These are phyloP conservation scores for Atractiella rhizophila DNA, from an alignment of 768 basidiomycete genomes.

Conservation along the genomic window DNA sequence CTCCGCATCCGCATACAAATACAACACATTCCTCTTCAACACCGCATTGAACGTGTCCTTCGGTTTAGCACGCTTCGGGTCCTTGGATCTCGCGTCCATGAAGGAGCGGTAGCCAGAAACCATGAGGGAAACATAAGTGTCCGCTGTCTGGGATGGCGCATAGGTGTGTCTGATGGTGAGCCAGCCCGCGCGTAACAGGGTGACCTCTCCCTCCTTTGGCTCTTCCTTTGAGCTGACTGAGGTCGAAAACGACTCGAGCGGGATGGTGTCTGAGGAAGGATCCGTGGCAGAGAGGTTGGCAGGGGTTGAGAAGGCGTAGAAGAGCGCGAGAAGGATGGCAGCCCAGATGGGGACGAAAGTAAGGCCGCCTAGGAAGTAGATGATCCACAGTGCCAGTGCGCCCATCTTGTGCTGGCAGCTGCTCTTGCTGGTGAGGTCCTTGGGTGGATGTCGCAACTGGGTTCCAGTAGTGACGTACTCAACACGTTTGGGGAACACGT, in stretches of 20 bases:
- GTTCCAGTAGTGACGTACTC: no score
- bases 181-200: slow-evolving; percentile 33
- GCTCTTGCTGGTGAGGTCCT: not conserved
- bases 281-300: slow-evolving; percentile 1
- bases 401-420: slow-evolving; percentile 4
- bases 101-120: slow-evolving; percentile 16
- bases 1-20: slow-evolving; percentile 75
- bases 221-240: not conserved
- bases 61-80: slow-evolving; percentile 55
- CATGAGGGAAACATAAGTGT: slow-evolving; percentile 12
- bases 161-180: slow-evolving; percentile 32
- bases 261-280: not conserved
- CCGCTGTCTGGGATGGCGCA: slow-evolving; percentile 9
- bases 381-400: slow-evolving; percentile 36
- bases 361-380: slow-evolving; percentile 67
- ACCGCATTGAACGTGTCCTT: slow-evolving; percentile 85
- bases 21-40: slow-evolving; percentile 60
- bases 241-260: not conserved
- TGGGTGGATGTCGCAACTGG: not conserved
- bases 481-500: no score
- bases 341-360: slow-evolving; percentile 65
- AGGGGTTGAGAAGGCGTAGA: slow-evolving; percentile 11
- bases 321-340: slow-evolving; percentile 29
- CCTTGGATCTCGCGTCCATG: slow-evolving; percentile 26
- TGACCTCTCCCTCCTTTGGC: slow-evolving; percentile 12